A percentile compares a stretch with the other conserved stretches of the same genome.
Evolutionary conservation across 2,329 filamentous ascomycete genomes (phyloP).

Genomic region (Davidsoniella australis): DNA sequence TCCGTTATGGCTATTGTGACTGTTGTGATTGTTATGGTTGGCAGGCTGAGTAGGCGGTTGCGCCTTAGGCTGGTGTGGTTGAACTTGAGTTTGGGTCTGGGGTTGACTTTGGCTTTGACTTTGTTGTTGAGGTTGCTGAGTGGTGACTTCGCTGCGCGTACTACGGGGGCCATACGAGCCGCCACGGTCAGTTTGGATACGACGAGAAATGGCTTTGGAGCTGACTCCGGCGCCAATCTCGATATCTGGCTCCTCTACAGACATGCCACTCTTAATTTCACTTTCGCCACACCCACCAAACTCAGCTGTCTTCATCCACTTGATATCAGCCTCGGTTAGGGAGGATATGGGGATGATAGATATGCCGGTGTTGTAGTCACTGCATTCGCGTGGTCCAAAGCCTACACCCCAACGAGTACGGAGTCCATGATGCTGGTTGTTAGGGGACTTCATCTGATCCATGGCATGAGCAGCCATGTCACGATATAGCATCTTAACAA

Average conservation of each 20-base stretch:
- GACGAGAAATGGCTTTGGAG: constrained; percentile 64
- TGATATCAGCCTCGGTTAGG: constrained; percentile 87
- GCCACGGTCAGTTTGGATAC: constrained; percentile 52
- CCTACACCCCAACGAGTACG: constrained; percentile 95
- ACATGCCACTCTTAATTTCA: constrained; percentile 63
- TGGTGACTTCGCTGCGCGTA: constrained; percentile 25
- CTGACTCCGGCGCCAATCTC: constrained; percentile 96
- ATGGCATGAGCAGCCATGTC: constrained; percentile 71
- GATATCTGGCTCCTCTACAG: constrained; percentile 94
- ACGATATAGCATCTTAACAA: constrained; percentile 94
- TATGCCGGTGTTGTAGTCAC: constrained; percentile 81
- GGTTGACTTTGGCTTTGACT: background rate
- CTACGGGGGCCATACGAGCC: constrained; percentile 49
- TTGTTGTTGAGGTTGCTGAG: background rate
- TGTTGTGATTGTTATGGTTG: constrained; percentile 1
- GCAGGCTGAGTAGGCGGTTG: constrained; percentile 5
- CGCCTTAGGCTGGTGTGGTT: constrained; percentile 2
- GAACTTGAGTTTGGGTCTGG: constrained; percentile 1
- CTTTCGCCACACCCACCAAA: constrained; percentile 82
- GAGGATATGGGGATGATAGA: constrained; percentile 86
- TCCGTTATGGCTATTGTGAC: constrained; percentile 11
- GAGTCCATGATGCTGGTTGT: constrained; percentile 52
- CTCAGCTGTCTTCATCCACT: constrained; percentile 91
- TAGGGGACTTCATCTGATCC: constrained; percentile 57
- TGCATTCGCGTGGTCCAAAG: constrained; percentile 92